Conservation (phyloP, 1,284 basidiomycete species). For the Anthracocystis walkeri region DNA sequence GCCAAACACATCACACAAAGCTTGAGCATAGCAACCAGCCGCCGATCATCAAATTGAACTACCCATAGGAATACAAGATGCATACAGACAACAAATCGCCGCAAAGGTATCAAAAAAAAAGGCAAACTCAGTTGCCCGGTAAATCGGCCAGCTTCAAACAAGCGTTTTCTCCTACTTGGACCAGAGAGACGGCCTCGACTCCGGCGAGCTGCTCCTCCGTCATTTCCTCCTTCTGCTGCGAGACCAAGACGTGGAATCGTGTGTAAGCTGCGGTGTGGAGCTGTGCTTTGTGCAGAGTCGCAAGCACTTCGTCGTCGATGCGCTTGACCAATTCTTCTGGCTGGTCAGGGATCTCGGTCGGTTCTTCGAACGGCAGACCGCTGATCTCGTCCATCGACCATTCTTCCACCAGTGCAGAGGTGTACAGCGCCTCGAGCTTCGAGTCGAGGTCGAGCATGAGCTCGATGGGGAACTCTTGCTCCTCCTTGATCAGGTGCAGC, state of each 20-base stretch:
- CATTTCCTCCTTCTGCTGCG: conserved; percentile 6
- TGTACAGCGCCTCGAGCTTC: conserved; percentile 32
- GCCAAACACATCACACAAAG: background rate
- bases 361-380: conserved; percentile 35
- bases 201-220: conserved; percentile 27
- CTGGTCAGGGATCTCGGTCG: conserved; percentile 31
- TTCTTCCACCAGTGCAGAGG: conserved; percentile 21
- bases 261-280: conserved; percentile 4
- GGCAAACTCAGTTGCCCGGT: no score
- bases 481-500: conserved; percentile 23
- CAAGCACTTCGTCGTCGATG: conserved; percentile 38
- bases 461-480: conserved; percentile 30
- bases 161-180: conserved; percentile 3
- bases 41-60: background rate
- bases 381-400: conserved; percentile 25
- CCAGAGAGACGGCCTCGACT: conserved; percentile 21
- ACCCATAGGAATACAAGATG: background rate
- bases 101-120: no score
- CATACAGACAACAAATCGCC: background rate
- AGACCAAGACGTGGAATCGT: conserved; percentile 39
- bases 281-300: conserved; percentile 28
- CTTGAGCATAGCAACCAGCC: background rate
- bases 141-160: conserved; percentile 22
- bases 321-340: conserved; percentile 29
- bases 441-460: conserved; percentile 32